Base-by-base conservation (phyloP, 352 stramenopile species). In the Thalassiosira hispida region DNA sequence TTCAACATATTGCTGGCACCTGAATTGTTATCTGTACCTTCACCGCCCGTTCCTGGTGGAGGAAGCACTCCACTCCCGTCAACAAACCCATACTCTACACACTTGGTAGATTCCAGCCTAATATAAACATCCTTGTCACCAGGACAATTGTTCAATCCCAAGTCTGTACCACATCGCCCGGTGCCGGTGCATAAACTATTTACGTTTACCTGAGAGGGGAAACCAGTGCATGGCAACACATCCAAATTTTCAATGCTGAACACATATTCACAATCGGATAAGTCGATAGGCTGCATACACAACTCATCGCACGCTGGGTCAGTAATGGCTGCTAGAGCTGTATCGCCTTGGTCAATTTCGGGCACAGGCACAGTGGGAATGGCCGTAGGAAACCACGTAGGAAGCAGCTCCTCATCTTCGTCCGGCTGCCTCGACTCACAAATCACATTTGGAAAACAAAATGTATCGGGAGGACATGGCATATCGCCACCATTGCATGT, bases 121-220 rank as follows among this genome's bases (percentile, higher is more conserved):
- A 61, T 9, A 38, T 72, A 72, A 12, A 72, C 8, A 72, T 72
- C 63, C 12, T 57, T 38, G 18, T 20, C 27, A 44, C 62, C 31
- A 20, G 46, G 31, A 52, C 63, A 72, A 35, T 60, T 72, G n/a
- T 72, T 72, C 9, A 72, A 22, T 40, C 29, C 62, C 27, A 72
- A 72, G 33, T 49, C 20, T 62, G 63, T 72, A 47, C 63, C 63
- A 40, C 63, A 72, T 33, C 20, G 2, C 40, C 63, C 63, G 14
- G 46, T 72, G 2, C 33, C 63, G 22, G 29, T 52, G 49, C 63
- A 72, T 3, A 72, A 27, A 25, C 62, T 47, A 52, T 46, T 47
- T 42, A 62, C 23, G 12, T 53, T 8, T 51, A 72, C 46, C 23
- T 25, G 5, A 22, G 20, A 49, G 3, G 55, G 16, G 20, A 42